A percentile compares a stretch with the other conserved stretches of the same genome.
These are phyloP conservation scores for Colletotrichum tropicale DNA, from an alignment of 2,329 filamentous ascomycete genomes.

Conservation along the genomic window DNA sequence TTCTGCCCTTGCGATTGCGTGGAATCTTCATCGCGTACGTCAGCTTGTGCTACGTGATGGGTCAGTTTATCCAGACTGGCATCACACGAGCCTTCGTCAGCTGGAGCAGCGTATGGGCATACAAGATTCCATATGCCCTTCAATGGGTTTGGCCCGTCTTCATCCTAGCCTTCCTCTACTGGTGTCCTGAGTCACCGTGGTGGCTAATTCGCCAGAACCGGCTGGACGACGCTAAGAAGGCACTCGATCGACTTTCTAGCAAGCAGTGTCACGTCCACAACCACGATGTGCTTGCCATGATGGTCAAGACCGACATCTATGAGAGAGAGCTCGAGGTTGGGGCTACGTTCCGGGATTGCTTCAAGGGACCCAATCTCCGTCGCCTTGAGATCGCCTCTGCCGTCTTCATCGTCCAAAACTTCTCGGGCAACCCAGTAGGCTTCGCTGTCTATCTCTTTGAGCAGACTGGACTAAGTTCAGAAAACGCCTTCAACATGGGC, in stretches of 20 bases:
- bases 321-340: not conserved
- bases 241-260: conserved; percentile 30
- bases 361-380: not conserved
- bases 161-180: not conserved
- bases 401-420: not conserved
- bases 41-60: conserved; percentile 46
- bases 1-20: conserved; percentile 41
- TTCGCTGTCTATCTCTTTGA: not conserved
- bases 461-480: not conserved
- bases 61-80: conserved; percentile 41
- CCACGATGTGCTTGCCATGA: not conserved
- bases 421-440: not conserved
- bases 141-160: conserved; percentile 53
- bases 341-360: not conserved
- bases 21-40: conserved; percentile 47
- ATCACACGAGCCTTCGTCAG: conserved; percentile 38
- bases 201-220: not conserved
- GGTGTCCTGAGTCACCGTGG: not conserved
- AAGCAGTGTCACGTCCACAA: not conserved
- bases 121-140: conserved; percentile 49
- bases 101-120: conserved; percentile 44
- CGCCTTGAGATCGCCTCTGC: not conserved
- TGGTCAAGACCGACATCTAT: not conserved
- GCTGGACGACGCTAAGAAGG: not conserved
- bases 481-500: not conserved